These are phyloP conservation scores for Debaryomyces hansenii DNA, from an alignment of 805 yeast genomes.

Conservation along the genomic window DNA sequence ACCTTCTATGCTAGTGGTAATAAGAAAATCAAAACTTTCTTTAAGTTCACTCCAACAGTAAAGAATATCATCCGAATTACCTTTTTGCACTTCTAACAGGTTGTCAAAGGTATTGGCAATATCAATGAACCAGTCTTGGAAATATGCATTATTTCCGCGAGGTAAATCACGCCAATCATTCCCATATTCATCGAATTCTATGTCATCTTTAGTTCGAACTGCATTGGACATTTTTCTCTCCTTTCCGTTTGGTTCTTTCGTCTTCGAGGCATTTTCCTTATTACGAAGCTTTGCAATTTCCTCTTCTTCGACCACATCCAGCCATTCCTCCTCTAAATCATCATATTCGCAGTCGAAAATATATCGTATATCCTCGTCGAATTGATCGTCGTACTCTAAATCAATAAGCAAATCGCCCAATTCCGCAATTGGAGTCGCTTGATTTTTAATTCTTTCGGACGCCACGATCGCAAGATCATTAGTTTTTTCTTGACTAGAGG, in stretches of 20 bases:
- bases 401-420: conserved; percentile 55
- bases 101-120: conserved; percentile 14
- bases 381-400: conserved; percentile 59
- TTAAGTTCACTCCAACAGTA: conserved; percentile 22
- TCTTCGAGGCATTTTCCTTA: conserved; percentile 9
- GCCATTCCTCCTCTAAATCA: conserved; percentile 17
- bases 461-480: conserved; percentile 10
- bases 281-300: conserved; percentile 3
- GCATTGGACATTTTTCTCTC: conserved; percentile 12
- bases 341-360: conserved; percentile 59
- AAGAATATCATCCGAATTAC: conserved; percentile 29
- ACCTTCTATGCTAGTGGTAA: conserved; percentile 24
- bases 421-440: conserved; percentile 29
- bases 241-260: background rate
- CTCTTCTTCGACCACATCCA: conserved; percentile 13
- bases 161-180: conserved; percentile 75
- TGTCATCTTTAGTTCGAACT: conserved; percentile 17
- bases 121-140: conserved; percentile 18
- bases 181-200: conserved; percentile 59
- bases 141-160: conserved; percentile 50
- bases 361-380: conserved; percentile 66
- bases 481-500: conserved; percentile 6
- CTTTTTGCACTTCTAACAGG: conserved; percentile 9
- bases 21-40: conserved; percentile 23
- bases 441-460: conserved; percentile 16